A percentile compares a stretch with the other conserved stretches of the same genome.
Evolutionary conservation across 2,329 filamentous ascomycete species (phyloP).

Genomic region (Penicillium paneum): DNA sequence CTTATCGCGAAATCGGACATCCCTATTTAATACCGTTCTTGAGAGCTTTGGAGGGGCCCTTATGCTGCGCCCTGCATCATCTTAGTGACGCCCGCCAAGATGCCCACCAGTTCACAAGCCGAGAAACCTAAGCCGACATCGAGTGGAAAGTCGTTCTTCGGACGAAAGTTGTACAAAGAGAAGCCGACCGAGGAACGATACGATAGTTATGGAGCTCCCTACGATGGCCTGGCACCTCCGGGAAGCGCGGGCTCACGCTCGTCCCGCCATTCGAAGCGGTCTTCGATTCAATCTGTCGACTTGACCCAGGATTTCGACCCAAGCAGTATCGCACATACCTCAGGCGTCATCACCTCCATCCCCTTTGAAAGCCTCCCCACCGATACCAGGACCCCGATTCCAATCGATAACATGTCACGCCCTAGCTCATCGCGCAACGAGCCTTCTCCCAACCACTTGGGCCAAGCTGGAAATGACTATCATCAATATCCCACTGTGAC

Average conservation of each 20-base stretch:
- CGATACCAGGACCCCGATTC: slow-evolving; percentile 66
- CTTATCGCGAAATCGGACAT: not conserved
- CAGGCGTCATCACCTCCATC: slow-evolving; percentile 82
- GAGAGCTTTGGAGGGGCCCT: slow-evolving; percentile 20
- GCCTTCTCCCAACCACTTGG: slow-evolving; percentile 77
- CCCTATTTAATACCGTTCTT: slow-evolving; percentile 2
- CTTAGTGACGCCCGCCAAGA: slow-evolving; percentile 39
- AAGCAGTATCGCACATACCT: slow-evolving; percentile 66
- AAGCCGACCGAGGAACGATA: slow-evolving; percentile 63
- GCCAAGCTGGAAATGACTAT: slow-evolving; percentile 72
- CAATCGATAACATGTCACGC: slow-evolving; percentile 70
- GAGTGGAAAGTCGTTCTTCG: slow-evolving; percentile 80
- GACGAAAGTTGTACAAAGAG: slow-evolving; percentile 72
- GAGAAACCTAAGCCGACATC: slow-evolving; percentile 82
- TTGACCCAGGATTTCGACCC: slow-evolving; percentile 59
- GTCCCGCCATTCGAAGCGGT: slow-evolving; percentile 70
- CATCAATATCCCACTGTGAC: slow-evolving; percentile 84
- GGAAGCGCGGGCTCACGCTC: slow-evolving; percentile 64
- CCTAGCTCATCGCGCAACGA: slow-evolving; percentile 63
- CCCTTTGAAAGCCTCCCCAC: slow-evolving; percentile 71
- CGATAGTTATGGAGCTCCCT: slow-evolving; percentile 57
- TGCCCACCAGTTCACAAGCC: slow-evolving; percentile 59
- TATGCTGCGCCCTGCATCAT: slow-evolving; percentile 34
- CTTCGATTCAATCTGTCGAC: slow-evolving; percentile 70
- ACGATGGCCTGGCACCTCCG: slow-evolving; percentile 58